Base-by-base conservation (phyloP, 176 grass and related monocot genomes). In the Oryza punctata region DNA sequence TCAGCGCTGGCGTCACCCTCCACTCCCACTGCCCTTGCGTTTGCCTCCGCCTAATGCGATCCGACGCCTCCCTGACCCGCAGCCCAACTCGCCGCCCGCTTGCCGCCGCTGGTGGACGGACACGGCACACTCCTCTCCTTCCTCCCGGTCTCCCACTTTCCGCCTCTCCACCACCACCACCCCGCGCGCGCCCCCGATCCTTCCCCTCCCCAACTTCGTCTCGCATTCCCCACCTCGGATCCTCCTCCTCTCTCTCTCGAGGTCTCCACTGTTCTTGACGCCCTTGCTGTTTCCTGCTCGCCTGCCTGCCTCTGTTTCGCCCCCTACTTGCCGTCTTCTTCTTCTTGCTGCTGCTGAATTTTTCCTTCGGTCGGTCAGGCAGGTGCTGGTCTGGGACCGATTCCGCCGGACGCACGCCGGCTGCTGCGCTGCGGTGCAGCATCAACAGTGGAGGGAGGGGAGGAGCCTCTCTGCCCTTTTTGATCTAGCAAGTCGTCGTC, bases 1-100 rank as follows among this genome's bases (percentile, higher is more conserved):
- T 78, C 88, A 90, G 73, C 88, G 66, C 54, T 69, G 32, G 65
- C 88, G 88, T 90, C 83, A 82, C 78, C 30, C 21, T 32, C 88
- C 88, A 86, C 72, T 52, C 54, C 19, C 12, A 4, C 32, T 33
- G 4, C 18, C 0, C 44, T 24, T 7, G 29, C n/a, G 9, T 41
- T 47, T 7, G 6, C 35, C 35, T 27, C 38, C 41, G 40, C 69
- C 77, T 85, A 78, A 23, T 90, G 84, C 88, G 84, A 26, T 82
- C 88, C 84, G 88, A 90, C 79, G 88, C 21, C 44, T 77, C 44
- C 21, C 88, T 65, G 88, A 33, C 25, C 5, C 2, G 30, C 44
- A 38, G 26, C 25, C 37, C 69, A 46, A 49, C 10, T 26, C 28
- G 29, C 18, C 12, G 16, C 30, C 38, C 14, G 24, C 25, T 49